A percentile compares a stretch with the other conserved stretches of the same genome.
Conservation (phyloP, 2,329 filamentous ascomycete species). For the Cryphonectria radicalis region DNA sequence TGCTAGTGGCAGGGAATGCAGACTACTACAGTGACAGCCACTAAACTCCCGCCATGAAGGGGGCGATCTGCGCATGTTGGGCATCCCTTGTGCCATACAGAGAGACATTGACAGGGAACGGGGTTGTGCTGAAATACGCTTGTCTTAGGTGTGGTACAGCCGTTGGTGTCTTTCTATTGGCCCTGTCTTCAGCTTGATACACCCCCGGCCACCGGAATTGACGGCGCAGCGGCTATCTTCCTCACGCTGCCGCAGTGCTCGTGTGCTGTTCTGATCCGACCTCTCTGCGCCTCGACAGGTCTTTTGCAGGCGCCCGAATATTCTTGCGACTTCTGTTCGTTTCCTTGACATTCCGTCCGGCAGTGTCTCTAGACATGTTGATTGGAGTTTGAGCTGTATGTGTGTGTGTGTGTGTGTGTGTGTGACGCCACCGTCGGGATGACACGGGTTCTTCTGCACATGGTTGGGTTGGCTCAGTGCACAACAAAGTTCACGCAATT, state of each 20-base stretch:
- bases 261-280: neutral
- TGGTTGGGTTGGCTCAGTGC: slow-evolving; percentile 18
- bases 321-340: slow-evolving; percentile 21
- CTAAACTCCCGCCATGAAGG: neutral
- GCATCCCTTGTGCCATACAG: neutral
- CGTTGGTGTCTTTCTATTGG: slow-evolving; percentile 7
- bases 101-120: slow-evolving; percentile 6
- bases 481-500: slow-evolving; percentile 17
- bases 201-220: neutral
- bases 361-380: neutral
- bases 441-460: neutral
- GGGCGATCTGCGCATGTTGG: neutral
- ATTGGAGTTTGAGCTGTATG: neutral
- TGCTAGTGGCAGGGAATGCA: neutral
- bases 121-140: slow-evolving; percentile 13
- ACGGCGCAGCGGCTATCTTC: neutral
- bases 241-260: neutral
- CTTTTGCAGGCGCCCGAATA: slow-evolving; percentile 8
- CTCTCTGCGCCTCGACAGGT: slow-evolving; percentile 11
- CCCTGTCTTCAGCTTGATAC: slow-evolving; percentile 11
- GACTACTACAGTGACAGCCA: neutral
- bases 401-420: no score
- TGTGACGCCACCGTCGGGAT: slow-evolving; percentile 5
- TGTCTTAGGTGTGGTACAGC: slow-evolving; percentile 18
- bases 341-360: slow-evolving; percentile 9